These are phyloP conservation scores for Termitomyces sp. DNA, from an alignment of 768 basidiomycete genomes.

Conservation along the genomic window DNA sequence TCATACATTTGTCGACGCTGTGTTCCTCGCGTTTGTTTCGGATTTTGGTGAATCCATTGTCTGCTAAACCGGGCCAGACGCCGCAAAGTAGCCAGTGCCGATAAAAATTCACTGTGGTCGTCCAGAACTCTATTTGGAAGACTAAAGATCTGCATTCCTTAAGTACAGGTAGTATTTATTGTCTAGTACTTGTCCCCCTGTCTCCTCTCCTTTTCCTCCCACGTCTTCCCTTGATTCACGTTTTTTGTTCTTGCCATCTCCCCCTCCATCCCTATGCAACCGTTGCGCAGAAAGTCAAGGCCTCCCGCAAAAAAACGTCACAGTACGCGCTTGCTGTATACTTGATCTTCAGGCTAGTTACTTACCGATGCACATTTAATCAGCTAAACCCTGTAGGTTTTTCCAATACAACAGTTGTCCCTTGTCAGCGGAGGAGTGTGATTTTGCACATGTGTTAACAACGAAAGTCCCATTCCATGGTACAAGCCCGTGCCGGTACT, in stretches of 20 bases:
- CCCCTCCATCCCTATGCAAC: constrained; percentile 18
- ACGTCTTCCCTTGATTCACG: background rate
- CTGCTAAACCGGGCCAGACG: constrained; percentile 9
- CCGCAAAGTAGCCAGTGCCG: constrained; percentile 12
- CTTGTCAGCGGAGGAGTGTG: constrained; percentile 41
- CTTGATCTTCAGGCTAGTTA: background rate
- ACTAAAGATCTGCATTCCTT: constrained; percentile 22
- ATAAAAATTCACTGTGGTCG: constrained; percentile 17
- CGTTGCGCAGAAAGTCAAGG: constrained; percentile 19
- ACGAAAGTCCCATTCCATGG: constrained; percentile 21
- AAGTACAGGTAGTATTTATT: constrained; percentile 3
- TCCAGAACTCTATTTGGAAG: constrained; percentile 21
- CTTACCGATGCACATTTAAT: constrained; percentile 10
- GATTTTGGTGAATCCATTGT: constrained; percentile 26
- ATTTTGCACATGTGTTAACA: constrained; percentile 40
- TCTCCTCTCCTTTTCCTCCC: background rate
- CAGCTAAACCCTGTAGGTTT: constrained; percentile 50
- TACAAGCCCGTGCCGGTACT: constrained; percentile 30
- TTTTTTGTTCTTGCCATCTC: constrained; percentile 1
- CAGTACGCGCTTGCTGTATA: constrained; percentile 23
- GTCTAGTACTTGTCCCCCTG: constrained; percentile 2
- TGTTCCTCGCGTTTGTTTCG: constrained; percentile 20
- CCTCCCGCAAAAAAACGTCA: constrained; percentile 37
- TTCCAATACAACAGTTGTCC: constrained; percentile 41
- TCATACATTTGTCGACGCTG: constrained; percentile 21